Percentiles rank a stretch among this genome's conserved stretches.
phyloP scores from a whole-genome alignment of 1,284 basidiomycete genomes.

The Amylostereum chailletii region DNA sequence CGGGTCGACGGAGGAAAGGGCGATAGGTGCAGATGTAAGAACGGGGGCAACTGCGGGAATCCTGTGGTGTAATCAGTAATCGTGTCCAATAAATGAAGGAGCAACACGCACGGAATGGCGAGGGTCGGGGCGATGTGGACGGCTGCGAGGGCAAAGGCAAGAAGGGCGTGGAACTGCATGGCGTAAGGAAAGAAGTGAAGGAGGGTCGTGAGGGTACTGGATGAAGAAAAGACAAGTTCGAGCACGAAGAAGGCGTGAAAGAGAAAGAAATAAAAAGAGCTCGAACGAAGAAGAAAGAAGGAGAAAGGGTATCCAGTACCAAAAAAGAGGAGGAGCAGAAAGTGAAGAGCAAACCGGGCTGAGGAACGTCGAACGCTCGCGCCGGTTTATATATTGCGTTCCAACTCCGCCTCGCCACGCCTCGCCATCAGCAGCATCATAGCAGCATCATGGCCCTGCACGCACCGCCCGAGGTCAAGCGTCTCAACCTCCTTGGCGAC shows the following conservation, averaged over 20 bases:
- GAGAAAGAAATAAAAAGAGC: not conserved
- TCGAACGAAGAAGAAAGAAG: not conserved
- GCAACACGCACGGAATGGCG: not conserved
- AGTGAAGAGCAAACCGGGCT: not conserved
- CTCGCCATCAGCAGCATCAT: too few species aligned
- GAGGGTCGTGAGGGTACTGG: not conserved
- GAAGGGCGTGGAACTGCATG: slow-evolving; percentile 1
- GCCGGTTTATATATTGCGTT: not conserved
- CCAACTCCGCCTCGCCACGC: not conserved
- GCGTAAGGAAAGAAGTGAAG: not conserved
- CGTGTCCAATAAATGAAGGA: not conserved
- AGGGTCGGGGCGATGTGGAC: too few species aligned
- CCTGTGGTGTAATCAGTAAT: too few species aligned
- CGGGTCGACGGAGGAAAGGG: not conserved
- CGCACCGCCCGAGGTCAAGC: too few species aligned
- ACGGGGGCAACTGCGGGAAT: too few species aligned
- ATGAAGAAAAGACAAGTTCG: not conserved
- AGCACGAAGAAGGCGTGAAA: not conserved
- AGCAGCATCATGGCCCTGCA: too few species aligned
- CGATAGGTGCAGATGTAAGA: too few species aligned
- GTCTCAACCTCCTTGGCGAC: too few species aligned
- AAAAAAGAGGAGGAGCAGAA: not conserved
- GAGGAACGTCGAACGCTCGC: not conserved
- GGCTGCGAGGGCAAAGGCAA: not conserved
- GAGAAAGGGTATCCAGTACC: slow-evolving; percentile 2